A percentile compares a stretch with the other conserved stretches of the same genome.
Evolutionary conservation across 1,284 basidiomycete species (phyloP).

Genomic region (Ceratobasidium sp.): DNA sequence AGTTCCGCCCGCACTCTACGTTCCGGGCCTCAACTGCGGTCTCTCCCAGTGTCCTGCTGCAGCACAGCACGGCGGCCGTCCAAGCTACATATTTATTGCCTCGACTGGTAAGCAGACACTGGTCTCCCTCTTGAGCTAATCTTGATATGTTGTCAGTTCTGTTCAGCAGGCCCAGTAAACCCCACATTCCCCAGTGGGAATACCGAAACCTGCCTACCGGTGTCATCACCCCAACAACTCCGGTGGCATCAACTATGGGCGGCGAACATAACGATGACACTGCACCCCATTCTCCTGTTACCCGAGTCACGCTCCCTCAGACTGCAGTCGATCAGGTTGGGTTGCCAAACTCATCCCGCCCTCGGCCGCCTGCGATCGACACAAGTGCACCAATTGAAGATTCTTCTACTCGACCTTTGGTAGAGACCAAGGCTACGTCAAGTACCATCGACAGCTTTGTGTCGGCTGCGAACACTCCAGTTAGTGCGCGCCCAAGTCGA

Average conservation of each 20-base stretch:
- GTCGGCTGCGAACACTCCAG: constrained; percentile 35
- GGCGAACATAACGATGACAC: constrained; percentile 13
- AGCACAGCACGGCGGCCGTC: constrained; percentile 5
- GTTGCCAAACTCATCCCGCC: not conserved
- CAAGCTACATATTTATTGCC: not conserved
- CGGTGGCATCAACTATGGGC: constrained; percentile 30
- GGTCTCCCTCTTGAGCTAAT: not conserved
- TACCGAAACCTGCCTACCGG: not conserved
- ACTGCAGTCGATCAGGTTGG: not conserved
- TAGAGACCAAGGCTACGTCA: constrained; percentile 24
- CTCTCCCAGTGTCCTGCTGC: not conserved
- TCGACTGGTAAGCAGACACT: not conserved
- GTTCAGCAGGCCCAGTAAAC: constrained; percentile 18
- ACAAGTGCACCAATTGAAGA: constrained; percentile 7
- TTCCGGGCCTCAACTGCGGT: constrained; percentile 41
- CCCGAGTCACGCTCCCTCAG: not conserved
- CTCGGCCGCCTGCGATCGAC: constrained; percentile 29
- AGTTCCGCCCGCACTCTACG: constrained; percentile 17
- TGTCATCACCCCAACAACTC: constrained; percentile 22
- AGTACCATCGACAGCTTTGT: constrained; percentile 40
- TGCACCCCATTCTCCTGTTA: constrained; percentile 30
- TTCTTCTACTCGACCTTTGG: not conserved
- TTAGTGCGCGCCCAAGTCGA: constrained; percentile 32
- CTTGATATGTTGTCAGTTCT: constrained; percentile 37
- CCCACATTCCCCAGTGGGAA: constrained; percentile 36